These are phyloP conservation scores for Lepidium sativum DNA, from an alignment of 345 rosid genomes.

Conservation along the genomic window DNA sequence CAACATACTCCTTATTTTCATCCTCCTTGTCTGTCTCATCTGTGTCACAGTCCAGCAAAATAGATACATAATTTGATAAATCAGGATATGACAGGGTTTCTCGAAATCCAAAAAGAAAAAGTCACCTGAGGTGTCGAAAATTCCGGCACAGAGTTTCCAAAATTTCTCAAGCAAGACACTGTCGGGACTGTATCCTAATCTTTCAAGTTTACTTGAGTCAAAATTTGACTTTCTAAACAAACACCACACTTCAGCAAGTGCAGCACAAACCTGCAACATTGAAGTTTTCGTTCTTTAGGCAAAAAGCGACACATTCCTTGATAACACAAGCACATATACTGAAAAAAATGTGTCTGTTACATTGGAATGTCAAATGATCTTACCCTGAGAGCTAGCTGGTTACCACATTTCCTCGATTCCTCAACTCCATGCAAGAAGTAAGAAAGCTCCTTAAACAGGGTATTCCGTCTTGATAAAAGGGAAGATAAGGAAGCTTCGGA, in stretches of 20 bases:
- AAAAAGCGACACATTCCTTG: neutral
- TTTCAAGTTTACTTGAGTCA: slow-evolving; percentile 65
- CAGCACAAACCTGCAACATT: slow-evolving; percentile 56
- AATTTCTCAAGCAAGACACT: slow-evolving; percentile 49
- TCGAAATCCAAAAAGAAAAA: neutral
- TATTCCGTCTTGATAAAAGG: slow-evolving; percentile 50
- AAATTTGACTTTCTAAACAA: slow-evolving; percentile 56
- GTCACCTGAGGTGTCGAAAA: slow-evolving; percentile 65
- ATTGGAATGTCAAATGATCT: slow-evolving; percentile 17
- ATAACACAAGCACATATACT: slow-evolving; percentile 9
- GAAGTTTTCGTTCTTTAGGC: slow-evolving; percentile 14
- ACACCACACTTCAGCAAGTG: slow-evolving; percentile 79
- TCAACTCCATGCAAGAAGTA: slow-evolving; percentile 48
- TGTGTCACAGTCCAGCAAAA: slow-evolving; percentile 22
- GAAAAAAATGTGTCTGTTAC: neutral
- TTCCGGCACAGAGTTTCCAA: slow-evolving; percentile 80
- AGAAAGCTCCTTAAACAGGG: slow-evolving; percentile 69
- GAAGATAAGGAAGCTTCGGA: slow-evolving; percentile 55
- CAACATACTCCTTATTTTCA: slow-evolving; percentile 72
- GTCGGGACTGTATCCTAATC: slow-evolving; percentile 70
- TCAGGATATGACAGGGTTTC: slow-evolving; percentile 1
- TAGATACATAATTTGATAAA: neutral
- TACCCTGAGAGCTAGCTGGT: slow-evolving; percentile 74
- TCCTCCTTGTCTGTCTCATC: slow-evolving; percentile 92
- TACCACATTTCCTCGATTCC: slow-evolving; percentile 43